Evolutionary conservation across 306 rosid genomes (phyloP), one percentile per base, ranked within the genome.

Genomic region (Pyrus communis): DNA sequence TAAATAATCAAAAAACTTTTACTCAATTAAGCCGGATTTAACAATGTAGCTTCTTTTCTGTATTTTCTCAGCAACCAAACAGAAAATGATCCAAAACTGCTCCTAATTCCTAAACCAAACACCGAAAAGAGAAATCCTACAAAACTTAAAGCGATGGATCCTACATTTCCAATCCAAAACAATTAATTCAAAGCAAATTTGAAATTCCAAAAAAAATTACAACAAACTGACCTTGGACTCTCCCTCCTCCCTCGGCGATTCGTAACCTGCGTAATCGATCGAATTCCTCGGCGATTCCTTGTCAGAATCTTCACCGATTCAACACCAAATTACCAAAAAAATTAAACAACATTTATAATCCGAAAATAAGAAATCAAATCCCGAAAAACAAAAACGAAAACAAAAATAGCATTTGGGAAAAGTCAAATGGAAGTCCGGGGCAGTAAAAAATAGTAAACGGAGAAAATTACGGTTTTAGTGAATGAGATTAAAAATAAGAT

Each of bases 271-370:
- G 45, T 68, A 71, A 22, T 66, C 74, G 9, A 75, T 55, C 71
- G 82, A 89, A 86, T 67, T 68, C 70, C 74, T 69, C 46, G 79
- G 70, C 68, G 84, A 79, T 30, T 79, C 88, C 67, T 84, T 88
- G 54, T 90, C 90, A 27, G 80, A 84, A 88, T 91, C 91, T 90
- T 81, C 83, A 86, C 77, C 42, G 73, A 84, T 80, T 74, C 2
- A 87, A 87, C 42, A 77, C 68, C 77, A 73, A 76, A 81, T 82
- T 79, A 80, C 74, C 66, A 86, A 62, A 80, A 80, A 43, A 45
- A 8, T 11, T 4, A 78, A 49, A 19, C 46, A 71, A 55, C 23
- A 73, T 68, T 74, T 75, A 25, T 33, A 51, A 69, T 23, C 11
- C 71, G 9, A 30, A 45, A 5, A 5, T 15, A 65, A 76, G 15